Conservation (phyloP, 2,329 filamentous ascomycete genomes). For the Ophiostoma triangulosporum region DNA sequence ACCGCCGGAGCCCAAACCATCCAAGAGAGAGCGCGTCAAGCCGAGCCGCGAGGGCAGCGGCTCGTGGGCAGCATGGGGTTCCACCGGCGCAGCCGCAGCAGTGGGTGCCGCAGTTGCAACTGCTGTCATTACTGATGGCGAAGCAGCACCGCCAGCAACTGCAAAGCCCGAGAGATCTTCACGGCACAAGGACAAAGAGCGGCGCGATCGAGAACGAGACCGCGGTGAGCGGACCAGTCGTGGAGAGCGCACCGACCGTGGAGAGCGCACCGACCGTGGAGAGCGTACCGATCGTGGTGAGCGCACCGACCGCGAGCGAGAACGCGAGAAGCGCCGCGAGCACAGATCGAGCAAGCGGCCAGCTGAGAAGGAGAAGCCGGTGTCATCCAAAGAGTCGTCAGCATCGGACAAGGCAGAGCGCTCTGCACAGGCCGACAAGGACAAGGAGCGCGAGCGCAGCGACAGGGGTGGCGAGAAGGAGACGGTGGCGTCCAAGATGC, state of each 20-base stretch:
- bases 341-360: constrained; percentile 40
- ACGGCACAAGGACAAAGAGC: background rate
- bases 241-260: background rate
- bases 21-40: constrained; percentile 64
- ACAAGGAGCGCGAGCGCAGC: constrained; percentile 20
- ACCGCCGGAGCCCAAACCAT: constrained; percentile 42
- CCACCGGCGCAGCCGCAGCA: constrained; percentile 23
- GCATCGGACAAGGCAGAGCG: constrained; percentile 45
- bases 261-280: background rate
- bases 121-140: background rate
- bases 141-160: background rate
- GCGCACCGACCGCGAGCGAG: constrained; percentile 13
- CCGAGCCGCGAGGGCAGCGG: constrained; percentile 56
- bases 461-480: constrained; percentile 25
- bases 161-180: constrained; percentile 24
- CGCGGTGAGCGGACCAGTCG: background rate
- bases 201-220: background rate
- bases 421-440: background rate
- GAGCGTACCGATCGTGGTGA: background rate
- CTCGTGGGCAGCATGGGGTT: constrained; percentile 62
- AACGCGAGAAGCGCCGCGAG: constrained; percentile 28
- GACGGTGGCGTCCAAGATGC: constrained; percentile 31
- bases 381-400: constrained; percentile 38
- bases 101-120: background rate
- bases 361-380: constrained; percentile 39